phyloP scores from a whole-genome alignment of 768 basidiomycete genomes.

The Boletus sensibilis region DNA sequence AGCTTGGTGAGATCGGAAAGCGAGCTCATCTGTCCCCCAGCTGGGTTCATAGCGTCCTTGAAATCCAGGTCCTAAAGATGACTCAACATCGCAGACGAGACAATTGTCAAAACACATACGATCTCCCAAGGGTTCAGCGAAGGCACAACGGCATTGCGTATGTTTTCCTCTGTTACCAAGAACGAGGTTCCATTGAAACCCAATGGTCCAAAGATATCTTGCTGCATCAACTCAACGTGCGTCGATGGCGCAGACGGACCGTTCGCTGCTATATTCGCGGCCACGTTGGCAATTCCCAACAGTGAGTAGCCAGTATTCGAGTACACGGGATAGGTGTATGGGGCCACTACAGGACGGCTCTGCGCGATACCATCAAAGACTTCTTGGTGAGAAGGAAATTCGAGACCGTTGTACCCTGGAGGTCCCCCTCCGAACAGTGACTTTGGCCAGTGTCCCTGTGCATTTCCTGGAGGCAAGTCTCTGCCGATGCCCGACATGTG shows the following conservation, averaged over 20 bases:
- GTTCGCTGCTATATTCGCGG: conserved; percentile 27
- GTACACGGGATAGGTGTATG: conserved; percentile 45
- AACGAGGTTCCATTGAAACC: conserved; percentile 45
- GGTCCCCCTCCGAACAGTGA: conserved; percentile 27
- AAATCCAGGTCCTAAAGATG: conserved; percentile 39
- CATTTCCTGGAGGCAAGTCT: conserved; percentile 38
- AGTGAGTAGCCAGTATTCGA: conserved; percentile 38
- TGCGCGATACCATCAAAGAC: conserved; percentile 38
- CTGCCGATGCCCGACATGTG: conserved; percentile 37
- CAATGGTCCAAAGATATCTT: conserved; percentile 51
- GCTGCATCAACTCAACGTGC: conserved; percentile 44
- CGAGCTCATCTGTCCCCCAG: conserved; percentile 53
- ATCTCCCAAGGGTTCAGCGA: conserved; percentile 36
- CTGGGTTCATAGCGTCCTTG: conserved; percentile 39
- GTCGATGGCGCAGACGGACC: conserved; percentile 25
- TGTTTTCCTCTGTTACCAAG: conserved; percentile 36
- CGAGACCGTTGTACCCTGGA: conserved; percentile 29
- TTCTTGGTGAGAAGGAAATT: conserved; percentile 31
- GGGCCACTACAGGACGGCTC: conserved; percentile 41
- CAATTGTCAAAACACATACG: conserved; percentile 22
- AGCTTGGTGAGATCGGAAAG: conserved; percentile 44
- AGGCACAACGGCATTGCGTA: conserved; percentile 41
- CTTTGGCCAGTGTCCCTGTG: conserved; percentile 40
- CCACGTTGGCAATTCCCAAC: conserved; percentile 37
- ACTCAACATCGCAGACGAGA: neutral